Conservation (phyloP, 768 basidiomycete genomes). For the Lepiota subincarnata region DNA sequence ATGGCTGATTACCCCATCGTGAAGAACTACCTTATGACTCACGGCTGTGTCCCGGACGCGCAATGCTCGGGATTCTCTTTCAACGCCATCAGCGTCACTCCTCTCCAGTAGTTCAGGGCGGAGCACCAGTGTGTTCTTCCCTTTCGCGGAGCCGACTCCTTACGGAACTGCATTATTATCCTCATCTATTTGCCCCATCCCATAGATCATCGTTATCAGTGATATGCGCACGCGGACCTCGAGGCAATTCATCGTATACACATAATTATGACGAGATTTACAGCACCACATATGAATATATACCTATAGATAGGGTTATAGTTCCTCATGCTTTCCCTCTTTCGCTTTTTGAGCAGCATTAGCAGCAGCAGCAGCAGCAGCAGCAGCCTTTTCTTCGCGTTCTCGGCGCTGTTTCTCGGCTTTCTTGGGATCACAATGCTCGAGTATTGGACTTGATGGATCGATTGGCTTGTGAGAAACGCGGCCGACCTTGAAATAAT, state of each 20-base stretch:
- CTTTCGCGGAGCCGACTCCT: not conserved
- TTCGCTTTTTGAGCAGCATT: constrained; percentile 12
- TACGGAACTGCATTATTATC: not conserved
- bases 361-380: too few relatives aligned
- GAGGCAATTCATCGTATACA: not conserved
- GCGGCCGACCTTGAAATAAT: constrained; percentile 73
- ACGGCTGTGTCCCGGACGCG: constrained; percentile 49
- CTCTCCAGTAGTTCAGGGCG: not conserved
- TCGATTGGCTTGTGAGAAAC: constrained; percentile 77
- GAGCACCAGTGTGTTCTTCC: not conserved
- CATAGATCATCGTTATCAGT: not conserved
- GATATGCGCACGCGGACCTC: constrained; percentile 1
- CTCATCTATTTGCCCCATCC: not conserved
- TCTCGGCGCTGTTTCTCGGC: constrained; percentile 26
- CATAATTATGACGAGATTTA: constrained; percentile 4
- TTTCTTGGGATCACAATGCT: constrained; percentile 69
- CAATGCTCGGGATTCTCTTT: constrained; percentile 5
- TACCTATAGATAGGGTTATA: constrained; percentile 20
- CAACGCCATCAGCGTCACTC: constrained; percentile 4
- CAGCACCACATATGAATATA: constrained; percentile 2
- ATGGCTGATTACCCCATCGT: constrained; percentile 83
- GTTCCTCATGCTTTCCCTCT: constrained; percentile 31
- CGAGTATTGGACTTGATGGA: constrained; percentile 67
- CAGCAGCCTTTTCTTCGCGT: constrained; percentile 18
- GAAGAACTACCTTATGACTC: constrained; percentile 73